Conservation (phyloP, 768 basidiomycete species). For the Glaciozyma antarctica region DNA sequence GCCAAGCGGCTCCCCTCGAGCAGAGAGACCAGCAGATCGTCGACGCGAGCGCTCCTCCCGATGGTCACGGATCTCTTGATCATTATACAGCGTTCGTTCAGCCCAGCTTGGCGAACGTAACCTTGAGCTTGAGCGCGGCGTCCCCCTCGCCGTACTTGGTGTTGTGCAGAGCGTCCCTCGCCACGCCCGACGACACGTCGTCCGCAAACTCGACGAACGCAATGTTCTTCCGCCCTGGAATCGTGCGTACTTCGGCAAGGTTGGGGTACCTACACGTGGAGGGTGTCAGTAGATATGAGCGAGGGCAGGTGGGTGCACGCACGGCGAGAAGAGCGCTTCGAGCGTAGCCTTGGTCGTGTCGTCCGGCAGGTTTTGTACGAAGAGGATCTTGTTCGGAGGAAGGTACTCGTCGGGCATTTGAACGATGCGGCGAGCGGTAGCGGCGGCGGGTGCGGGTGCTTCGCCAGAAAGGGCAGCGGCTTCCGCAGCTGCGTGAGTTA, state of each 20-base stretch:
- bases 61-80: too few relatives aligned
- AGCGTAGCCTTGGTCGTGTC: slow-evolving; percentile 86
- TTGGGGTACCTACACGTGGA: slow-evolving; percentile 66
- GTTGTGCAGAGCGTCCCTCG: slow-evolving; percentile 94
- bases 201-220: slow-evolving; percentile 97
- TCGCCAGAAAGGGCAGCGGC: slow-evolving; percentile 7
- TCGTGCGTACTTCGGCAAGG: slow-evolving; percentile 92
- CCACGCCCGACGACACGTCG: slow-evolving; percentile 79
- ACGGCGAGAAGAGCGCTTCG: slow-evolving; percentile 84
- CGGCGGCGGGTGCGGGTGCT: slow-evolving; percentile 2
- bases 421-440: slow-evolving; percentile 47
- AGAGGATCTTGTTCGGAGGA: slow-evolving; percentile 97
- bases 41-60: too few relatives aligned
- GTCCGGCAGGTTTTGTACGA: slow-evolving; percentile 93
- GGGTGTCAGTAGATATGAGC: neutral
- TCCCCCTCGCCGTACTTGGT: slow-evolving; percentile 58
- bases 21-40: too few relatives aligned
- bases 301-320: slow-evolving; percentile 36
- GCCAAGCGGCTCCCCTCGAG: too few relatives aligned
- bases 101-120: slow-evolving; percentile 38
- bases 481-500: slow-evolving; percentile 17
- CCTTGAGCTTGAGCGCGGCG: slow-evolving; percentile 98
- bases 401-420: slow-evolving; percentile 99
- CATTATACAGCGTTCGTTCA: neutral
- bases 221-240: slow-evolving; percentile 93